These are phyloP conservation scores for Primulina huaijiensis DNA, from an alignment of 257 asterid genomes.

Conservation along the genomic window DNA sequence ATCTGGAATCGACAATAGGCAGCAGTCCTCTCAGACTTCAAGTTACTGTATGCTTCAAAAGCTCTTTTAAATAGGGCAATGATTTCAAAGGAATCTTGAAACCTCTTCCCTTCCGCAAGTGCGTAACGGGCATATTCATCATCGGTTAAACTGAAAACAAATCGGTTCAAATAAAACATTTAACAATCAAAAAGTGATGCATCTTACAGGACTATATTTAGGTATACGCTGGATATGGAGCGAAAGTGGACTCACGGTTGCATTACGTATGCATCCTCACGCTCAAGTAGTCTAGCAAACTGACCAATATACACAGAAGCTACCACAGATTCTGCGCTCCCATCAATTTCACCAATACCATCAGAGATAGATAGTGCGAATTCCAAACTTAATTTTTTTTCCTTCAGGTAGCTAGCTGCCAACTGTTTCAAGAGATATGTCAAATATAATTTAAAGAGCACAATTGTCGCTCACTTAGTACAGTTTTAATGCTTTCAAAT, in stretches of 20 bases:
- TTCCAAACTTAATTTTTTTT: constrained; percentile 68
- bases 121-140: constrained; percentile 61
- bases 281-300: constrained; percentile 84
- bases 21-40: constrained; percentile 78
- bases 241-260: constrained; percentile 65
- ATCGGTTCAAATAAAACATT: constrained; percentile 14
- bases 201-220: constrained; percentile 20
- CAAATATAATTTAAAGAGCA: constrained; percentile 19
- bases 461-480: constrained; percentile 5
- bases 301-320: constrained; percentile 83
- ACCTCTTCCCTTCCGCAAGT: constrained; percentile 81
- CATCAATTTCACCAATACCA: constrained; percentile 51
- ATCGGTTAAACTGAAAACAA: constrained; percentile 70
- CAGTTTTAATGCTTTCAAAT: constrained; percentile 15
- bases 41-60: constrained; percentile 64
- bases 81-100: constrained; percentile 76
- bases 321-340: constrained; percentile 71
- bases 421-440: constrained; percentile 47
- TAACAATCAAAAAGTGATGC: not conserved
- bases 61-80: constrained; percentile 84
- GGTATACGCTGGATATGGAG: constrained; percentile 15
- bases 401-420: constrained; percentile 86
- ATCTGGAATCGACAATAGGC: constrained; percentile 79
- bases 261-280: constrained; percentile 49
- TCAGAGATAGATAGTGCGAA: constrained; percentile 73